Conservation (phyloP, 257 asterid genomes). For the Pogostemon cablin region DNA sequence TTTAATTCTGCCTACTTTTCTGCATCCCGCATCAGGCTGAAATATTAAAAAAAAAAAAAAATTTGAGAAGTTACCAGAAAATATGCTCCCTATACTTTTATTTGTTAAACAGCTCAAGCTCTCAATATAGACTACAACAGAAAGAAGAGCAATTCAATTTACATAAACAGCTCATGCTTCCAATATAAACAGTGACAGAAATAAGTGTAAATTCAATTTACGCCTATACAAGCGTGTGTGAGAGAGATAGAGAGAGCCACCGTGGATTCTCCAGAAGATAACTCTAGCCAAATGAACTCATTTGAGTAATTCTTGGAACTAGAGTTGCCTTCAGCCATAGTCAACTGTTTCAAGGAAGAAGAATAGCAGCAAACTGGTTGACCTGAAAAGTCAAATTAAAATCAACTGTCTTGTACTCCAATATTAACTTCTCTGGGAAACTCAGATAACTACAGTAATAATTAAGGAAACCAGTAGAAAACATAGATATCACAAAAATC, state of each 20-base stretch:
- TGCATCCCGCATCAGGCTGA: slow-evolving; percentile 51
- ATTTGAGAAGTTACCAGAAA: slow-evolving; percentile 21
- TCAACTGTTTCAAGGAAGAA: slow-evolving; percentile 62
- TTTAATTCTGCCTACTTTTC: slow-evolving; percentile 61
- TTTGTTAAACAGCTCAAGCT: slow-evolving; percentile 12
- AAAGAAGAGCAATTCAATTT: slow-evolving; percentile 14
- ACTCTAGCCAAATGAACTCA: slow-evolving; percentile 69
- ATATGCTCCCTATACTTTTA: slow-evolving; percentile 9
- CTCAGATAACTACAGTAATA: neutral
- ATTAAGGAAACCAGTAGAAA: slow-evolving; percentile 5
- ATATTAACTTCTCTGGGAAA: slow-evolving; percentile 16
- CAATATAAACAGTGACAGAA: neutral
- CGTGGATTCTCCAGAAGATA: slow-evolving; percentile 62
- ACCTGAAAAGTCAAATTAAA: slow-evolving; percentile 53
- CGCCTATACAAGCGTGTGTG: neutral
- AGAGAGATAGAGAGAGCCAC: slow-evolving; percentile 44
- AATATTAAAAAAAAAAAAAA: slow-evolving; percentile 25
- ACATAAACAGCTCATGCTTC: neutral
- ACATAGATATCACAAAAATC: slow-evolving; percentile 18
- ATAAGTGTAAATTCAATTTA: slow-evolving; percentile 14
- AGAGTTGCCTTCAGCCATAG: slow-evolving; percentile 43
- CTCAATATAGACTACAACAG: neutral
- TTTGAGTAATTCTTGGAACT: slow-evolving; percentile 34
- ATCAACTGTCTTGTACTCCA: slow-evolving; percentile 25
- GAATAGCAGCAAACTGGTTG: slow-evolving; percentile 66